A percentile compares a stretch with the other conserved stretches of the same genome.
Conservation (phyloP, 2,329 filamentous ascomycete genomes). For the Apiospora sp. region DNA sequence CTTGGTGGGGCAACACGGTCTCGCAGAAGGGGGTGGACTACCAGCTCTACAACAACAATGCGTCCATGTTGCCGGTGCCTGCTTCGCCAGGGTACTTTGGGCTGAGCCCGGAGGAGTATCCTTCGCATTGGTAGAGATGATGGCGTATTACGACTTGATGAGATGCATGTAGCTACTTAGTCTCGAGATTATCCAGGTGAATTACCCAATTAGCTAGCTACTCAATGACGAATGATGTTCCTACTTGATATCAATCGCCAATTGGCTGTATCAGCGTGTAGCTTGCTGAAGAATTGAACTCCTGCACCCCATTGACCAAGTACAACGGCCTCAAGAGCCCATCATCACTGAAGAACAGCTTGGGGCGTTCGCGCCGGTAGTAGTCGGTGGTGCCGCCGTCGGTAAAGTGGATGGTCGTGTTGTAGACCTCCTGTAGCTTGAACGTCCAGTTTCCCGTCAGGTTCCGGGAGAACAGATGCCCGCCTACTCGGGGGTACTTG, state of each 20-base stretch:
- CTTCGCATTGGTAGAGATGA: slow-evolving; percentile 24
- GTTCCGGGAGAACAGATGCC: slow-evolving; percentile 35
- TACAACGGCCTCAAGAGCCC: slow-evolving; percentile 55
- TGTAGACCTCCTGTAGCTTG: slow-evolving; percentile 44
- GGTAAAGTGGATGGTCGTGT: slow-evolving; percentile 43
- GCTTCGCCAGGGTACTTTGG: slow-evolving; percentile 25
- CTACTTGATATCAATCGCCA: slow-evolving; percentile 28
- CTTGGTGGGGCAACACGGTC: slow-evolving; percentile 58
- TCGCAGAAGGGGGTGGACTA: slow-evolving; percentile 28
- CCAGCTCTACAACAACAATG: slow-evolving; percentile 30
- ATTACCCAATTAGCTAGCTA: no score
- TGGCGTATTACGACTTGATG: no score
- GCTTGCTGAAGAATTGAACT: slow-evolving; percentile 43
- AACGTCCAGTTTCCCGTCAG: slow-evolving; percentile 38
- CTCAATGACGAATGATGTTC: not conserved
- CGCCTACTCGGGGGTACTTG: slow-evolving; percentile 39
- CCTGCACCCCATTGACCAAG: slow-evolving; percentile 56
- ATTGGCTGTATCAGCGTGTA: slow-evolving; percentile 53
- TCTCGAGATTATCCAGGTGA: no score
- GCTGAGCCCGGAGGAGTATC: slow-evolving; percentile 26
- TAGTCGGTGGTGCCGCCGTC: slow-evolving; percentile 50
- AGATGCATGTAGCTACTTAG: not conserved
- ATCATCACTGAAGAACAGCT: slow-evolving; percentile 57
- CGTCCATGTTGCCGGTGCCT: slow-evolving; percentile 25
- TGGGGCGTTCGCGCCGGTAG: slow-evolving; percentile 55